Base-by-base conservation (phyloP, 139 green algal species). In the Pleodorina starrii region DNA sequence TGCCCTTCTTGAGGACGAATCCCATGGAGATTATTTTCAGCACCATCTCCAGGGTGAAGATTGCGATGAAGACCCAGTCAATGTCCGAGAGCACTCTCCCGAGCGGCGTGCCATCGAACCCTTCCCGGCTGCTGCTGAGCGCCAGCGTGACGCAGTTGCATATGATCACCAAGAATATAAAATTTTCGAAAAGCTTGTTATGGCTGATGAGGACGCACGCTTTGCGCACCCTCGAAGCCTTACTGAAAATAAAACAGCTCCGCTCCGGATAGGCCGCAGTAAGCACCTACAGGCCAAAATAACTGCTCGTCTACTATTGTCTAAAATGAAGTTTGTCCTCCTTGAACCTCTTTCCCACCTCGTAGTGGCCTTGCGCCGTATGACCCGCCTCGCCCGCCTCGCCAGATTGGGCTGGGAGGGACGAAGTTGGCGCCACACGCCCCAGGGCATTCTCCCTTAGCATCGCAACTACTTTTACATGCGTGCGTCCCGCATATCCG, bases 21-120 rank as follows among this genome's bases (percentile, higher is more conserved):
- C 88, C 88, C 59, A 73, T 72, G 0, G 88, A 84, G 9, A 89
- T 40, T 1, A 91, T 75, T 57, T 93, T 93, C 48, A 90, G 19
- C 10, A 86, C 32, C 36, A 81, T 84, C 48, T 89, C 89, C 38
- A 76, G 16, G 0, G 84, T 85, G 44, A 85, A 85, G 36, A 85
- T 38, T 1, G 78, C 78, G 11, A 85, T 38, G 17, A 54, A 85
- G 44, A 51, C 51, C 1, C 57, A 57, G 54, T 73, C 78, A 25
- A 85, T 73, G 7, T 27, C 17, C 1, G 25, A 5, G 7, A 73
- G 54, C 21, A 60, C 77, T 35, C 51, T 48, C 6, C 77, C 78
- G 5, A 85, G 38, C 19, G 38, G 36, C 38, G 78, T 85, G 51
- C 19, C 35, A 40, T 85, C 78, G n/a, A 85, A 85, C 38, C 40